A percentile compares a stretch with the other conserved stretches of the same genome.
These are phyloP conservation scores for Alloascoidea africana DNA, from an alignment of 805 yeast species.

Conservation along the genomic window DNA sequence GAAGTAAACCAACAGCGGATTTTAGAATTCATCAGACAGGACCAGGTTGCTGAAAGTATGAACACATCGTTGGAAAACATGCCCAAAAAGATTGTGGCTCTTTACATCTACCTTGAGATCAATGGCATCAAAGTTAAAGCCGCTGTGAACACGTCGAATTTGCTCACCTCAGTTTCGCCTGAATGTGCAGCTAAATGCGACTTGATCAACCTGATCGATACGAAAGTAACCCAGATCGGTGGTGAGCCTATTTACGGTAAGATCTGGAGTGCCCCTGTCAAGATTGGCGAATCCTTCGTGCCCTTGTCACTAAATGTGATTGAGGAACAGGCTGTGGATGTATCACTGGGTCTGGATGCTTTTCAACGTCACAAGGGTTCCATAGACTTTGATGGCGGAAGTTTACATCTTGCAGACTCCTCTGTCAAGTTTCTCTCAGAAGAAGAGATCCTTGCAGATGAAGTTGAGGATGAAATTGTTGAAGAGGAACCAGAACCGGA, in stretches of 20 bases:
- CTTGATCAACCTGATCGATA: conserved; percentile 60
- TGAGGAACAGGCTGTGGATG: conserved; percentile 39
- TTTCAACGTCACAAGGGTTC: background rate
- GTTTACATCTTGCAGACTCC: background rate
- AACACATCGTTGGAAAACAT: conserved; percentile 69
- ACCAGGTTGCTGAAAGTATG: conserved; percentile 68
- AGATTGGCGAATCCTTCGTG: conserved; percentile 50
- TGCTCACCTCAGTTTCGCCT: conserved; percentile 69
- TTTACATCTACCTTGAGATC: conserved; percentile 58
- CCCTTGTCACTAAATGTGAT: conserved; percentile 61
- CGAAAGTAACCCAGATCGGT: conserved; percentile 67
- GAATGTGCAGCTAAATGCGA: conserved; percentile 60
- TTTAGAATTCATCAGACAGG: conserved; percentile 50
- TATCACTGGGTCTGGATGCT: conserved; percentile 70
- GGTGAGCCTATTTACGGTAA: conserved; percentile 53
- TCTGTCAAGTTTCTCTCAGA: background rate
- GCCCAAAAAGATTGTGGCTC: conserved; percentile 89
- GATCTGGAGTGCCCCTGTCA: conserved; percentile 78
- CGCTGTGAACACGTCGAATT: conserved; percentile 95
- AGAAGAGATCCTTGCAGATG: background rate
- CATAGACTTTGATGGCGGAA: background rate
- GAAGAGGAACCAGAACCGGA: background rate
- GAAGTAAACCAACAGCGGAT: conserved; percentile 54
- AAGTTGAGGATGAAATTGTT: background rate
- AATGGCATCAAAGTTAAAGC: conserved; percentile 79